Evolutionary conservation across 805 yeast species (phyloP).

Genomic region (Saccharomycopsis amapae): DNA sequence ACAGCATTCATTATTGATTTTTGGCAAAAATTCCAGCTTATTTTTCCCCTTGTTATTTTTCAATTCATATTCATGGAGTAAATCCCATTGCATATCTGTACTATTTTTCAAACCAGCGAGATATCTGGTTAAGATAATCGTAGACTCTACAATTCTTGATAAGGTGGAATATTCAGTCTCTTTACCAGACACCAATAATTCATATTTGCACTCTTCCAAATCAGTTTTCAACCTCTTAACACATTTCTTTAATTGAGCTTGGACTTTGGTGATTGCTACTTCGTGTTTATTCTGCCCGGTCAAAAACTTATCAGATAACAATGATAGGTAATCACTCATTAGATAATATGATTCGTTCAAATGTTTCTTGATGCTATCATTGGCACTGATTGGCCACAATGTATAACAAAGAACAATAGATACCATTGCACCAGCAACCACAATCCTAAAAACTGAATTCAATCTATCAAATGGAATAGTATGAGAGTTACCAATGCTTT

Average conservation of each 20-base stretch:
- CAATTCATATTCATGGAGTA: conserved; percentile 32
- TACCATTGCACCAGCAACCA: conserved; percentile 50
- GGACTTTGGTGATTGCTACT: conserved; percentile 27
- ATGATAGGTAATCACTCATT: conserved; percentile 37
- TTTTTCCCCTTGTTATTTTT: not conserved
- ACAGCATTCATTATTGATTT: conserved; percentile 10
- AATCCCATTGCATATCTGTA: conserved; percentile 56
- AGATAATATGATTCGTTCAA: conserved; percentile 46
- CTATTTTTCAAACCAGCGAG: conserved; percentile 64
- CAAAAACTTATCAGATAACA: conserved; percentile 36
- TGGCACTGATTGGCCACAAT: conserved; percentile 59
- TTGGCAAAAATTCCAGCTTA: not conserved
- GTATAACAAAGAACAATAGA: conserved; percentile 56
- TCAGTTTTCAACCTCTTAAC: conserved; percentile 34
- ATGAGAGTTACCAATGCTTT: conserved; percentile 30
- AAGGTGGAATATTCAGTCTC: conserved; percentile 46
- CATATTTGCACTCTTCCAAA: conserved; percentile 57
- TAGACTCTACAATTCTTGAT: conserved; percentile 41
- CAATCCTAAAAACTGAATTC: conserved; percentile 48
- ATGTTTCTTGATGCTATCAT: conserved; percentile 34
- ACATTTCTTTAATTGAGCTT: conserved; percentile 34
- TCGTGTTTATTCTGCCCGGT: conserved; percentile 41
- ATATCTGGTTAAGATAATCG: conserved; percentile 45
- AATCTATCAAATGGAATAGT: conserved; percentile 49
- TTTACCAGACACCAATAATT: conserved; percentile 46